phyloP scores from a whole-genome alignment of 257 asterid genomes.

The Anisodus acutangulus region DNA sequence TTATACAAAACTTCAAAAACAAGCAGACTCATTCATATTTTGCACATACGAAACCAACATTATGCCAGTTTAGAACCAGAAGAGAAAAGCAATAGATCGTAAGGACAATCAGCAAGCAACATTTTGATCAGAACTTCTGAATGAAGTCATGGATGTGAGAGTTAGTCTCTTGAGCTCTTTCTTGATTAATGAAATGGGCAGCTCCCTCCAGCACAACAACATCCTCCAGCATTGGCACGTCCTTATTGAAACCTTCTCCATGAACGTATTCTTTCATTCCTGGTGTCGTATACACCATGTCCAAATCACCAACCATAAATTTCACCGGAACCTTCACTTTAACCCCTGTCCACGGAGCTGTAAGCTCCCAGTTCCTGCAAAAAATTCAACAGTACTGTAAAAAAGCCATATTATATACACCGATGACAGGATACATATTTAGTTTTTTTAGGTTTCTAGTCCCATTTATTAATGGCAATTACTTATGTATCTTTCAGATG shows the following conservation, averaged over 20 bases:
- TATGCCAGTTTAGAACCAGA: no score
- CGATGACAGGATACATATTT: no score
- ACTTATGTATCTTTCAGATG: no score
- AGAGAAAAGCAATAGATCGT: neutral
- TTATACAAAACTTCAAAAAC: no score
- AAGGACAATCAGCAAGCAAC: neutral
- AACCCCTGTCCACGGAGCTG: constrained; percentile 76
- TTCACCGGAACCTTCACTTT: constrained; percentile 75
- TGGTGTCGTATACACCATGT: constrained; percentile 76
- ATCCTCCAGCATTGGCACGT: constrained; percentile 80
- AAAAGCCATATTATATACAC: no score
- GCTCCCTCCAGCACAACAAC: constrained; percentile 64
- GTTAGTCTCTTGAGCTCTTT: constrained; percentile 63
- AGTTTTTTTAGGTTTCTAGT: no score
- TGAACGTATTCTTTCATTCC: constrained; percentile 87
- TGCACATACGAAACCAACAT: no score
- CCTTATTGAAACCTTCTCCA: constrained; percentile 79
- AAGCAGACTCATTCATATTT: no score
- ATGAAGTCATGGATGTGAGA: constrained; percentile 59
- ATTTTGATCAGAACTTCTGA: constrained; percentile 39
- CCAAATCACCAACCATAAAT: constrained; percentile 71
- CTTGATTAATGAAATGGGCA: constrained; percentile 89
- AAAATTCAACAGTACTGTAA: neutral
- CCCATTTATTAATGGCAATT: no score
- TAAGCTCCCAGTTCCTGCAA: constrained; percentile 87